These are phyloP conservation scores for Diplogelasinospora grovesii DNA, from an alignment of 495 filamentous ascomycete species.

Conservation along the genomic window DNA sequence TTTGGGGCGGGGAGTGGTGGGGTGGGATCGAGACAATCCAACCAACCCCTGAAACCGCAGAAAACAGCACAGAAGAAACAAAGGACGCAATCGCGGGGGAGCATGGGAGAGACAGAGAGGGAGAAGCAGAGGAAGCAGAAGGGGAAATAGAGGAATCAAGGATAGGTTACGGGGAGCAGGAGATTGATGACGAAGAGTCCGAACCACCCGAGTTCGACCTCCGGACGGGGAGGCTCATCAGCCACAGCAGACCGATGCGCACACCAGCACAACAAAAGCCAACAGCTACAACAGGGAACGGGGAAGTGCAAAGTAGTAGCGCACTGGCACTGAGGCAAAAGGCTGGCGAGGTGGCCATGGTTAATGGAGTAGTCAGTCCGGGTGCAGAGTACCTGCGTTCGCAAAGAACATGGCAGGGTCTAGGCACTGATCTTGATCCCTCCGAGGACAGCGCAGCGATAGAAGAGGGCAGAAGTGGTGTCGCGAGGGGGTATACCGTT, in stretches of 20 bases:
- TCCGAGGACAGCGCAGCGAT: constrained; percentile 58
- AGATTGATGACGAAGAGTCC: constrained; percentile 39
- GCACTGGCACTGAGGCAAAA: constrained; percentile 56
- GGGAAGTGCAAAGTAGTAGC: no score
- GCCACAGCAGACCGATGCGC: constrained; percentile 72
- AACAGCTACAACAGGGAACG: neutral
- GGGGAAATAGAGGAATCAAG: no score
- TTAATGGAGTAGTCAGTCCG: constrained; percentile 79
- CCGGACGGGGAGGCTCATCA: constrained; percentile 79
- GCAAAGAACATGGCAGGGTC: constrained; percentile 82
- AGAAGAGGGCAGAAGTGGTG: constrained; percentile 80
- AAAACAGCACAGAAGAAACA: constrained; percentile 5
- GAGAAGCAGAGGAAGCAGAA: constrained; percentile 23
- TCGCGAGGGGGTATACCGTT: constrained; percentile 84
- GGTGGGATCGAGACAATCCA: constrained; percentile 59
- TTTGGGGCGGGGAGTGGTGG: constrained; percentile 73
- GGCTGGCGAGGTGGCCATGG: constrained; percentile 62
- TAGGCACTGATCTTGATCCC: constrained; percentile 83
- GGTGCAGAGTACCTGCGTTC: constrained; percentile 80
- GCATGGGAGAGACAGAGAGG: constrained; percentile 9
- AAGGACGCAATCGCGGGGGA: constrained; percentile 4
- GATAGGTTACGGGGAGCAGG: no score
- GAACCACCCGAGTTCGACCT: constrained; percentile 88
- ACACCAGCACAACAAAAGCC: constrained; percentile 8
- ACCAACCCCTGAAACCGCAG: neutral